Conservation (phyloP, 1,284 basidiomycete species). For the Cutaneotrichosporon cyanovorans region DNA sequence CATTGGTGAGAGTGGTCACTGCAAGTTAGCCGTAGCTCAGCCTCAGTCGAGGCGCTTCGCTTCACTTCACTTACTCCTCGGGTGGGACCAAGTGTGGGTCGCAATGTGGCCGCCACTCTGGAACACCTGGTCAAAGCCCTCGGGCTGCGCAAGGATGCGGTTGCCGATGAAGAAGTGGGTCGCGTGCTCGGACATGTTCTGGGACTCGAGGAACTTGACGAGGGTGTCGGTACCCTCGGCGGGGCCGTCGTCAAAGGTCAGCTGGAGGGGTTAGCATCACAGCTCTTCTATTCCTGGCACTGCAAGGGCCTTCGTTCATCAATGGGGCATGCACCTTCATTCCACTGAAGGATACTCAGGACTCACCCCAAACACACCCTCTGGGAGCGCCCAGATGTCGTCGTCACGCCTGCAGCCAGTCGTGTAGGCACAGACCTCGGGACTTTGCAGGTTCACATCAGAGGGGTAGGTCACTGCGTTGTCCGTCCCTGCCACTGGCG, state of each 20-base stretch:
- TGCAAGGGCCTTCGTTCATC: too few species aligned
- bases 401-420: slow-evolving; percentile 30
- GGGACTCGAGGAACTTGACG: slow-evolving; percentile 49
- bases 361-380: slow-evolving; percentile 33
- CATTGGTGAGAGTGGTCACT: slow-evolving; percentile 29
- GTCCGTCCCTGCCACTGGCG: slow-evolving; percentile 3
- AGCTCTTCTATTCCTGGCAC: background rate
- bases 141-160: slow-evolving; percentile 16
- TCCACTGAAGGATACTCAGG: too few species aligned
- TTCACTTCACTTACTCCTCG: slow-evolving; percentile 9
- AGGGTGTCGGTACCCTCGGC: slow-evolving; percentile 48
- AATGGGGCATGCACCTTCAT: too few species aligned
- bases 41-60: too few species aligned
- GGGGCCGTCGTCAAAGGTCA: slow-evolving; percentile 52
- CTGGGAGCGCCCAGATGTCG: slow-evolving; percentile 31
- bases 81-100: slow-evolving; percentile 52
- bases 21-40: too few species aligned
- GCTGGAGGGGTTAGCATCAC: slow-evolving; percentile 11
- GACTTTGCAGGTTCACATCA: background rate
- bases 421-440: slow-evolving; percentile 37
- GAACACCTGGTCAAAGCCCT: slow-evolving; percentile 20
- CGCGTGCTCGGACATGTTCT: slow-evolving; percentile 47
- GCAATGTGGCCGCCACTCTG: slow-evolving; percentile 37
- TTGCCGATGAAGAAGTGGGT: slow-evolving; percentile 49
- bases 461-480: slow-evolving; percentile 5